Conservation (phyloP, 805 yeast genomes). For the Yamadazyma kitorensis region DNA sequence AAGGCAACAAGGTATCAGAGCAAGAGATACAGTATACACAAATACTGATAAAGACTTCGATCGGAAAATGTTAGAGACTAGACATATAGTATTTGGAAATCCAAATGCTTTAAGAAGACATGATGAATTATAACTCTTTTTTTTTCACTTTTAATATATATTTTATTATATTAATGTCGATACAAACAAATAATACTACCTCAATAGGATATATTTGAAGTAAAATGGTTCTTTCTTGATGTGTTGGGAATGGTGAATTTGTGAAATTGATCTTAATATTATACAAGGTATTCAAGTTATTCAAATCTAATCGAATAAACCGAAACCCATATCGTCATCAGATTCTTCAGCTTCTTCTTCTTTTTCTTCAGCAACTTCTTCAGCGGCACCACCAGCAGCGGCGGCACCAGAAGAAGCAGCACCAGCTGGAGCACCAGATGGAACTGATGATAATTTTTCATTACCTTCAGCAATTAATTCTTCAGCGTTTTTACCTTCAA, state of each 20-base stretch:
- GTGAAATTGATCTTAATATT: too few relatives aligned
- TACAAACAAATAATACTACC: too few relatives aligned
- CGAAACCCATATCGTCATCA: constrained; percentile 72
- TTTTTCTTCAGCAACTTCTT: constrained; percentile 67
- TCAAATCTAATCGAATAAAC: constrained; percentile 40
- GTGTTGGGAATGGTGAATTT: constrained; percentile 6
- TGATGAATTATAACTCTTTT: constrained; percentile 36
- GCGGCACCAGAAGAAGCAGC: constrained; percentile 69
- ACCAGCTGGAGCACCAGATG: constrained; percentile 97
- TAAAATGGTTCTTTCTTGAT: too few relatives aligned
- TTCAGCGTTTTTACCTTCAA: constrained; percentile 89
- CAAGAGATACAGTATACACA: constrained; percentile 29
- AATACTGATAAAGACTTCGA: constrained; percentile 36
- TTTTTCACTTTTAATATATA: neutral
- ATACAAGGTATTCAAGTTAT: too few relatives aligned
- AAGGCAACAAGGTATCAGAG: constrained; percentile 18
- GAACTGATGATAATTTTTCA: constrained; percentile 94
- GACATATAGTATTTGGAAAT: constrained; percentile 77
- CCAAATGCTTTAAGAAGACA: constrained; percentile 67
- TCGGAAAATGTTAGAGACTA: constrained; percentile 31
- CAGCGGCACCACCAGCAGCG: constrained; percentile 68
- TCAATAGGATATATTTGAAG: too few relatives aligned
- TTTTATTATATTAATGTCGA: too few relatives aligned
- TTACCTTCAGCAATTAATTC: constrained; percentile 94
- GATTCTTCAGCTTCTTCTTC: constrained; percentile 67